Base-by-base conservation (phyloP, 176 grass and related monocot species). In the Cocos nucifera region DNA sequence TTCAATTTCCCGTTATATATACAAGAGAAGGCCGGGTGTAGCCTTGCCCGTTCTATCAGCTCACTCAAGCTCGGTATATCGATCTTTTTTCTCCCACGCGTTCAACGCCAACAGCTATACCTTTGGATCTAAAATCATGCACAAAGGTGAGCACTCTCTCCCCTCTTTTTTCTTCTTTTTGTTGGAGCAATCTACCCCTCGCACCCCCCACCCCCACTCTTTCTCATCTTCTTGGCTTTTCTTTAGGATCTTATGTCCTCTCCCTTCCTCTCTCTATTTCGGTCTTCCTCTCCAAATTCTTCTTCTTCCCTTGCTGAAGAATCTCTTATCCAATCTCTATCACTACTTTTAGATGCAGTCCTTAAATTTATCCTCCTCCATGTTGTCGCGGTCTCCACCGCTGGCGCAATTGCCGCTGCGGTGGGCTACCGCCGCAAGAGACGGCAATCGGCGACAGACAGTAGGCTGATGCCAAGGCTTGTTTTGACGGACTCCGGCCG, bases 401-500 rank as follows among this genome's bases (percentile, higher is more conserved):
- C 78, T 1, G 60, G 64, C 0, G 74, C 59, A 17, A 50, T 69
- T 19, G 69, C 62, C 15, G 64, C 69, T 1, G 73, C 77, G 0
- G 49, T 75, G 48, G 60, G 57, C 23, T 54, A 66, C 26, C 9
- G 58, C 39, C 52, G 63, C 22, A 73, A 7, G 69, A n/a, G 5
- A 26, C 9, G 0, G 50, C 4, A 0, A 17, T 28, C 28, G 62
- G 14, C 72, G 55, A 19, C 58, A 6, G 75, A 49, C 63, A 28
- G 53, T 17, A 44, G 22, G 51, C 26, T 62, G 68, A 70, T 89
- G 82, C 93, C 87, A 7, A 60, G 53, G 29, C 73, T 98, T 55
- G 35, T 72, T 17, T 57, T 78, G 25, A 62, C 75, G n/a, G 79
- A 58, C 29, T 78, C 50, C 49, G 75, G 86, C 35, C 70, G 71